Base-by-base conservation (phyloP, 345 rosid species). In the Leavenworthia alabamica region DNA sequence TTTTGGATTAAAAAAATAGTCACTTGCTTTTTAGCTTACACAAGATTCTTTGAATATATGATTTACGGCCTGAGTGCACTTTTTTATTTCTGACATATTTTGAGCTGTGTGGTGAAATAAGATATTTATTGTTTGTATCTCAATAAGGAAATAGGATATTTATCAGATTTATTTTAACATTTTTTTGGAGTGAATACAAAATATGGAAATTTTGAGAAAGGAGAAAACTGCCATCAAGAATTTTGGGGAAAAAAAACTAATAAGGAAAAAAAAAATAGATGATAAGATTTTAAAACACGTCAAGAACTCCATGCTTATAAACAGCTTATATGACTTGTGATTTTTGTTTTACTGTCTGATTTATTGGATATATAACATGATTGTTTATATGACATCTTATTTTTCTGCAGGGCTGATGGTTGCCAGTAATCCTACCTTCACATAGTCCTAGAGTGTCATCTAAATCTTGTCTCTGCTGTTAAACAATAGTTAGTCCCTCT, bases 331-430 rank as follows among this genome's bases (percentile, higher is more conserved):
- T 33, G 43, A 47, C 75, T 75, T 62, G 67, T 17, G 64, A 69
- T 71, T 80, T 77, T 49, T 45, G 6, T 5, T 39, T 12, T 6
- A 17, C 26, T n/a, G 1, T 11, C 36, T 22, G 16, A 27, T 32
- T 20, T 33, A 42, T 23, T 20, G 8, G 20, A 48, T 13, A 44
- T 17, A 44, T 19, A 47, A 41, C 31, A 54, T 59, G 13, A 47
- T 60, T 46, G 37, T 19, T 66, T 23, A 12, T 45, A 9, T 72
- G 42, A 6, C 39, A 8, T 64, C 55, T 63, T 62, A 35, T 49
- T 49, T n/a, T 32, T 31, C 20, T 77, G 70, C 79, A 86, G 94
- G 86, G 80, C 64, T 82, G 79, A 78, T 66, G 80, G 74, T 81
- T 81, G 76, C 77, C 35, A 71, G 68, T 67, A 56, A 62, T 53